A percentile compares a stretch with the other conserved stretches of the same genome.
Conservation (phyloP, 805 yeast species). For the Zygoascus tannicola region DNA sequence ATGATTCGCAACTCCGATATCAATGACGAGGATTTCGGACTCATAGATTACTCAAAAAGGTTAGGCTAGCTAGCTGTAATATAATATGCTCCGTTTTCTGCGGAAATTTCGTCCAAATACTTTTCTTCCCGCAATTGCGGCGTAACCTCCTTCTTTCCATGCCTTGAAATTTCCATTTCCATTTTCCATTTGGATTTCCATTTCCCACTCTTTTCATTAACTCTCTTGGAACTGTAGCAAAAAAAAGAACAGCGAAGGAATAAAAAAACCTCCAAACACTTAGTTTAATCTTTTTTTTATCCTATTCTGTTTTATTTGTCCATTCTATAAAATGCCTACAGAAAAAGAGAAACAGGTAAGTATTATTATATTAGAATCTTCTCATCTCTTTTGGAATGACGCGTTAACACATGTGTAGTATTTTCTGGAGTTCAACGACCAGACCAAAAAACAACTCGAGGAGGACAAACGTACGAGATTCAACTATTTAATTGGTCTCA, state of each 20-base stretch:
- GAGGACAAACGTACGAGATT: slow-evolving; percentile 41
- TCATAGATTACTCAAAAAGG: slow-evolving; percentile 14
- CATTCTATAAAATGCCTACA: neutral
- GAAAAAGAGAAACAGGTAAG: neutral
- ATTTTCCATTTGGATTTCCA: too few species aligned
- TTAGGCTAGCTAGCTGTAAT: slow-evolving; percentile 15
- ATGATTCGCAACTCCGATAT: slow-evolving; percentile 27
- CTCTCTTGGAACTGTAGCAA: too few species aligned
- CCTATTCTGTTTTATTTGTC: too few species aligned
- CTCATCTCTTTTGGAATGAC: neutral
- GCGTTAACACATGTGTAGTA: slow-evolving; percentile 12
- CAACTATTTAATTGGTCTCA: slow-evolving; percentile 68
- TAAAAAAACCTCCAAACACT: too few species aligned
- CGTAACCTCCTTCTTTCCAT: too few species aligned
- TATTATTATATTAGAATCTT: neutral
- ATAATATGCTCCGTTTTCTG: too few species aligned
- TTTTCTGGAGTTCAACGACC: slow-evolving; percentile 23
- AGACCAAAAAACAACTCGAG: slow-evolving; percentile 17
- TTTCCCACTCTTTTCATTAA: too few species aligned
- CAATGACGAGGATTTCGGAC: slow-evolving; percentile 22
- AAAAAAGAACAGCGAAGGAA: too few species aligned
- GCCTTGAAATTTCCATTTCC: too few species aligned
- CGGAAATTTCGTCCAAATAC: too few species aligned
- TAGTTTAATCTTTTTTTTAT: too few species aligned
- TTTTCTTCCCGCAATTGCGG: too few species aligned